Evolutionary conservation across 225 moss, liverwort and hornwort species (phyloP), one percentile per base, ranked within the genome.

Genomic region (Bryoerythrophyllum caledonicum): DNA sequence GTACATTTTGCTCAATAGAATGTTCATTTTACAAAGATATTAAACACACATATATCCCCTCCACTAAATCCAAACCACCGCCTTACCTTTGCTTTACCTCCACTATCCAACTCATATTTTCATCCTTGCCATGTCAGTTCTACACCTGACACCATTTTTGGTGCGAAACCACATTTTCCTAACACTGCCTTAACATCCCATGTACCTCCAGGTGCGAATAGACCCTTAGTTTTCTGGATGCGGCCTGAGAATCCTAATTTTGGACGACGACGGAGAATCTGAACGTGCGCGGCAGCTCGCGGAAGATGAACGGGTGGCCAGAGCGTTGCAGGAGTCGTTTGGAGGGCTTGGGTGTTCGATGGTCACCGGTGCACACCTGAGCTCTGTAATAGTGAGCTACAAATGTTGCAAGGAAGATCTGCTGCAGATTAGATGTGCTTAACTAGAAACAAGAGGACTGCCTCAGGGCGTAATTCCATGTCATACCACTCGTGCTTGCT

Each of bases 291-390:
- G 78, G 23, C 92, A 90, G 46, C 65, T 92, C 79, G 83, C 82
- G 26, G 92, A 85, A 26, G 92, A 90, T 72, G 92, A 92, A 80
- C 86, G 92, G 76, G 78, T 92, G 8, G 92, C 92, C 7, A 82
- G 92, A 82, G 86, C 88, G 69, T 67, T 92, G 82, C 90, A 92
- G 75, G 72, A 86, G 52, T 76, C 84, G 2, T 90, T 84, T 78
- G 43, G 88, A 90, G 65, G 86, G 78, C 2, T 63, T 62, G 32
- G 80, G 79, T 38, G 75, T 60, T 24, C 83, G 5, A 32, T 5
- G 67, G 28, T 79, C 84, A 53, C 84, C 87, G 82, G 91, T 90
- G 86, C n/a, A 10, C 17, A 68, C 48, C 76, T 43, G 15, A 57
- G 68, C 63, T 76, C 41, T 46, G 32, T 5, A 6, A 52, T 46